phyloP scores from a whole-genome alignment of 441 rosid species.

The Gossypium lobatum region DNA sequence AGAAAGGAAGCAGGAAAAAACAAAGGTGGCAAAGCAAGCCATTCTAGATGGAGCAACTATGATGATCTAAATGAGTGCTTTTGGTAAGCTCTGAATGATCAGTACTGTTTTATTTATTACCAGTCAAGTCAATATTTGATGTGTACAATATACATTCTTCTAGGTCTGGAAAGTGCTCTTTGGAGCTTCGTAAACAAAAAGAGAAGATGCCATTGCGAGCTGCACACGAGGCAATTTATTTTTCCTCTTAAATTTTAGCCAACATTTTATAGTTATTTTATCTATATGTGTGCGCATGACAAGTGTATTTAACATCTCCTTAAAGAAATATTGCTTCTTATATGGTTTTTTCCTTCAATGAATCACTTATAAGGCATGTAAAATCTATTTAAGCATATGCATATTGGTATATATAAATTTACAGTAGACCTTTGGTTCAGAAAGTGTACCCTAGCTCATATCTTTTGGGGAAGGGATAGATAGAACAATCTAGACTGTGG shows the following conservation, averaged over 20 bases:
- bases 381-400: not conserved
- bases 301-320: not conserved
- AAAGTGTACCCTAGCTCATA: not conserved
- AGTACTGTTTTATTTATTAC: not conserved
- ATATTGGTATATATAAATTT: not conserved
- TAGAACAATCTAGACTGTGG: not conserved
- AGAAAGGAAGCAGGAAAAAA: slow-evolving; percentile 78
- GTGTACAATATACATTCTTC: slow-evolving; percentile 1
- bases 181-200: slow-evolving; percentile 44
- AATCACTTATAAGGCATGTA: not conserved
- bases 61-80: slow-evolving; percentile 97
- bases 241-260: not conserved
- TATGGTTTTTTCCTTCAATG: not conserved
- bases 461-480: slow-evolving; percentile 8
- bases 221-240: slow-evolving; percentile 34
- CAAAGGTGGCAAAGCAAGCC: slow-evolving; percentile 80
- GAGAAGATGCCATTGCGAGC: not conserved
- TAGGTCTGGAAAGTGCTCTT: slow-evolving; percentile 87
- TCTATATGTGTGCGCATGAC: not conserved
- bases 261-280: not conserved
- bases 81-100: slow-evolving; percentile 47
- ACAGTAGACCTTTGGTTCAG: slow-evolving; percentile 6
- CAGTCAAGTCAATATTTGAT: slow-evolving; percentile 8
- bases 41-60: slow-evolving; percentile 95
- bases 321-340: not conserved